Base-by-base conservation (phyloP, 2,329 filamentous ascomycete species). In the Alternaria gaisen region DNA sequence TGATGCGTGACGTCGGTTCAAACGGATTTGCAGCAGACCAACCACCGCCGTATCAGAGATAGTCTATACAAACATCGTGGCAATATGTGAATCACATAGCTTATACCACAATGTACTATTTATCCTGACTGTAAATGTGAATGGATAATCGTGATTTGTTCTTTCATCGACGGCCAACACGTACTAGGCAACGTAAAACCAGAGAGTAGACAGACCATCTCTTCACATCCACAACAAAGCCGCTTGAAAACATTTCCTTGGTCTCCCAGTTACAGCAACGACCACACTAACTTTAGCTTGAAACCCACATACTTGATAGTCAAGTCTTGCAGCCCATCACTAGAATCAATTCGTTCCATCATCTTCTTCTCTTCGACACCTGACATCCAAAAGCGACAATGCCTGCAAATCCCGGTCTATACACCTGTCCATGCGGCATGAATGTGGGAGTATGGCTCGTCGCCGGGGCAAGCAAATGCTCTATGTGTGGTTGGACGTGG, bases 41-140 rank as follows among this genome's bases (percentile, higher is more conserved):
- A 10, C 60, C 60, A 30, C 60, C 60, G 4, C 46, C 60, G 9
- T 63, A 63, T 54, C 24, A 48, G 7, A 47, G 41, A 28, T 61
- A n/a, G 56, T 18, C 14, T 28, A n/a, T 16, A 9, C 3, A 6
- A n/a, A 38, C 3, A 11, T 6, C 8, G 14, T 32, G 12, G 30
- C 34, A 26, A 51, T 9, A 18, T 6, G 22, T 2, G 2, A 18
- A n/a, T n/a, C 24, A 6, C 5, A 14, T 50, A 38, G 5, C 20
- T 8, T 11, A 18, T 50, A 12, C 3, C 30, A 50, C 5, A 2
- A 3, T 16, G 11, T n/a, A 2, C 0, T 20, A 28, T 9, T 4
- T 7, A 24, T 22, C 9, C 2, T 1, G 9, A 24, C 3, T 24
- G 30, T 24, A 30, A 24, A 12, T 2, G 12, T 48, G 30, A 24